Evolutionary conservation across 208 protist genomes (phyloP).

Genomic region (Phytomonas francai): DNA sequence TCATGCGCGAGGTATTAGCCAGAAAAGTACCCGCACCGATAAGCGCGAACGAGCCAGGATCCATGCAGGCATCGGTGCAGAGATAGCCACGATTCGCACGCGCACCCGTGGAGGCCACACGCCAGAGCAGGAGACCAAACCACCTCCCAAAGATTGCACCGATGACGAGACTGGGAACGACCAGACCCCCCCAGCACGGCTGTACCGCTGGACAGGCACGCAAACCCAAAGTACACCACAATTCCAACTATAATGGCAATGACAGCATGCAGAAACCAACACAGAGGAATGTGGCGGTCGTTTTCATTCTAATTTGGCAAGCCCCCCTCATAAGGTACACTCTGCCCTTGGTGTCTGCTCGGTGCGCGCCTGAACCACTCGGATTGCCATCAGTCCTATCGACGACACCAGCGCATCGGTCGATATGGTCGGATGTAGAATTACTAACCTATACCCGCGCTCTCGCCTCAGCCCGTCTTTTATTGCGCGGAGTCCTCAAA

Average conservation of each 20-base stretch:
- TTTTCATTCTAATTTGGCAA: constrained; percentile 14
- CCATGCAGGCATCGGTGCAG: constrained; percentile 62
- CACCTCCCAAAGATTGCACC: constrained; percentile 83
- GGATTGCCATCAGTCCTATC: not conserved
- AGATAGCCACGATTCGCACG: constrained; percentile 41
- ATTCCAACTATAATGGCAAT: constrained; percentile 78
- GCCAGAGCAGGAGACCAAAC: constrained; percentile 69
- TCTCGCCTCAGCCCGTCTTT: not conserved
- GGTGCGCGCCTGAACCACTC: not conserved
- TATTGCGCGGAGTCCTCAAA: constrained; percentile 17
- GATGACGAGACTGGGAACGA: constrained; percentile 88
- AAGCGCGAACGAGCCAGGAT: constrained; percentile 89
- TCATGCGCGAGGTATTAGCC: constrained; percentile 87
- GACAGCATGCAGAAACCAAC: constrained; percentile 79
- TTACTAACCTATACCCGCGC: not conserved
- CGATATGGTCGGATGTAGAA: not conserved
- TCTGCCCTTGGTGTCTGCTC: not conserved
- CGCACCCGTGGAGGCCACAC: constrained; percentile 21
- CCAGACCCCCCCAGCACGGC: constrained; percentile 78
- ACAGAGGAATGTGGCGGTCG: constrained; percentile 48
- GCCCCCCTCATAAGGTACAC: not conserved
- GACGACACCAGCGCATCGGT: not conserved
- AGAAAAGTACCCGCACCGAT: constrained; percentile 91
- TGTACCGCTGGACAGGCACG: constrained; percentile 63
- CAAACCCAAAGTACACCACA: constrained; percentile 67